Base-by-base conservation (phyloP, 495 filamentous ascomycete genomes). In the Trichoderma gamsii region DNA sequence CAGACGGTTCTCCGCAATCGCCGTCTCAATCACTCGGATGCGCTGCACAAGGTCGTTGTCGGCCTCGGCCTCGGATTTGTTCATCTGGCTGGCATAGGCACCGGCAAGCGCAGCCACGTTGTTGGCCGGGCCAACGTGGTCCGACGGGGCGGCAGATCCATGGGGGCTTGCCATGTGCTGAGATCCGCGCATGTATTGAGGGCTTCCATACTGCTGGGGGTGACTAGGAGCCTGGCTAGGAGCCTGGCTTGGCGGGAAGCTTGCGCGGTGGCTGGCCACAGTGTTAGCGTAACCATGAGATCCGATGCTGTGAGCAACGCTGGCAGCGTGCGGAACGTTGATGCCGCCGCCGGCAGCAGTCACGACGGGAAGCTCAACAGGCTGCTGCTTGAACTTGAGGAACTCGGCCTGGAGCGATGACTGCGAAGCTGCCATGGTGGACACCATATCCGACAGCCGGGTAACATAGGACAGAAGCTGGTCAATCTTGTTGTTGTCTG, bases 401-500 rank as follows among this genome's bases (percentile, higher is more conserved):
- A 89, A 79, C 73, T 88, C 83, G 35, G 78, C 80, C 75, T 89
- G 88, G 65, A 89, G 85, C 51, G 86, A 83, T 1, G 82, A 74
- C 75, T 92, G 89, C 4, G 84, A 81, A 6, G 85, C 79, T 12
- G 87, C 86, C 85, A 97, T 87, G 9, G 86, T 80, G 41, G 87
- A 82, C 32, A 98, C 83, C 11, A 88, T 92, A 68, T 90, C 86
- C 16, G 88, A 84, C 67, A 97, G 81, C 56, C 85, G 80, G 43
- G 84, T 86, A 12, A 97, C 88, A 29, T 91, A 83, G 6, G 82
- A 79, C 18, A 89, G 89, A 69, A 99, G 85, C 71, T 93, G 86
- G 63, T 97, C 91, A 68, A 97, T 90, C 81, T 96, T 96, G 41
- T 80, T 81, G 38, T 82, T 82, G 71, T 97, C 93, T 27, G 82